Conservation (phyloP, 768 basidiomycete species). For the Candolleomyces eurysporus region DNA sequence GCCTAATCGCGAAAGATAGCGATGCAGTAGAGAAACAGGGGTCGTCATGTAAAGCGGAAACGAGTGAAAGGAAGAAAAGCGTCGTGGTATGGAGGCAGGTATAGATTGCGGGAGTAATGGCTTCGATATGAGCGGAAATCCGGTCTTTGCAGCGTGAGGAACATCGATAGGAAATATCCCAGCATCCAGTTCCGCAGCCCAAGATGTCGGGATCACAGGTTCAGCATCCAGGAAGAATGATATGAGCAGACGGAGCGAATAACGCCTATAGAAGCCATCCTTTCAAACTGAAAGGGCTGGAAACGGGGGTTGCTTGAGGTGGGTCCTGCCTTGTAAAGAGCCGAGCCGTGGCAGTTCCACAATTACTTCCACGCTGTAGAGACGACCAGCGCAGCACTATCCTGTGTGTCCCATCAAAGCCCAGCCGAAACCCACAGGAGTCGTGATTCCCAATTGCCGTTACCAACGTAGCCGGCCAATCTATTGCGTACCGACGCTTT, state of each 20-base stretch:
- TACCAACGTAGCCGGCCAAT: not conserved
- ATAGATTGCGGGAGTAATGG: not conserved
- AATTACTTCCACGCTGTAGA: not conserved
- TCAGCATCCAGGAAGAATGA: not conserved
- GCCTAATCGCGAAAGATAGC: no score
- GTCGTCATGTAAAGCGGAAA: not conserved
- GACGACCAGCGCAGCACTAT: not conserved
- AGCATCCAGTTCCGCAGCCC: not conserved
- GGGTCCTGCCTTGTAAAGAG: not conserved
- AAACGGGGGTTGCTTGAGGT: not conserved
- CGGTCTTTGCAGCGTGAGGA: not conserved
- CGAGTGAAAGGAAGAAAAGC: not conserved
- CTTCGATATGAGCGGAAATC: no score
- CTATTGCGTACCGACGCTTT: not conserved
- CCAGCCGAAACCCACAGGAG: not conserved
- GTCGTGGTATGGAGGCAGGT: not conserved
- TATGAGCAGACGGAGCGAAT: slow-evolving; percentile 1
- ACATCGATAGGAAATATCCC: not conserved
- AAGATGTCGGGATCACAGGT: not conserved
- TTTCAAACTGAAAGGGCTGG: not conserved
- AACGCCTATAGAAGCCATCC: slow-evolving; percentile 1
- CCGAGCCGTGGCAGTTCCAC: not conserved
- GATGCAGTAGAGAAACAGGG: not conserved
- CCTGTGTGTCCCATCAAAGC: not conserved
- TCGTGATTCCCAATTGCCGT: not conserved